A percentile compares a stretch with the other conserved stretches of the same genome.
Conservation (phyloP, 2,329 filamentous ascomycete species). For the Penicillium fuscoglaucum region DNA sequence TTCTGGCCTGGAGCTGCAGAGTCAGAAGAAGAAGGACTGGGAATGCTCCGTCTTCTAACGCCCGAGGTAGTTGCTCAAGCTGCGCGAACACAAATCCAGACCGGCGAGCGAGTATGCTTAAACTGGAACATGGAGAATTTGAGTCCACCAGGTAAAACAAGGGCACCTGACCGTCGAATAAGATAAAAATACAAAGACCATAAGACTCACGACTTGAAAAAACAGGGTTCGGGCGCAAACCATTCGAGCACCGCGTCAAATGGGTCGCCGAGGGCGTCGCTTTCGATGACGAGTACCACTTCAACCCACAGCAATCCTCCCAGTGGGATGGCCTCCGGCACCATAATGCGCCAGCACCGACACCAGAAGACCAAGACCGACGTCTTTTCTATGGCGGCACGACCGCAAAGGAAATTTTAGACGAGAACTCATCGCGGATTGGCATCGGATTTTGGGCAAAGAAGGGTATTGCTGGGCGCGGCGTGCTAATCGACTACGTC, state of each 20-base stretch:
- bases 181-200: too few relatives aligned
- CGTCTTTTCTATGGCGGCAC: constrained; percentile 42
- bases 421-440: constrained; percentile 34
- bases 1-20: constrained; percentile 52
- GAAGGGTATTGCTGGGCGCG: constrained; percentile 42
- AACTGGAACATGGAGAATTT: constrained; percentile 60
- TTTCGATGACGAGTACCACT: constrained; percentile 54
- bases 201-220: constrained; percentile 12
- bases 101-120: constrained; percentile 55
- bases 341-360: constrained; percentile 48
- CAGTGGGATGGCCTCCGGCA: constrained; percentile 57
- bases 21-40: constrained; percentile 55
- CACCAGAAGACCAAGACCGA: constrained; percentile 30
- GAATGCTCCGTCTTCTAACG: constrained; percentile 55
- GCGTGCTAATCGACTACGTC: constrained; percentile 43
- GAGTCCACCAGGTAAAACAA: constrained; percentile 41
- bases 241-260: constrained; percentile 56
- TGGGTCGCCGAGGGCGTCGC: constrained; percentile 44
- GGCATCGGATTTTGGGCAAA: constrained; percentile 43
- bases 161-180: neutral
- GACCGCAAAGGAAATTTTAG: constrained; percentile 37
- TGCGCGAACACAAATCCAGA: constrained; percentile 54
- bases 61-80: constrained; percentile 53
- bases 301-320: constrained; percentile 56
- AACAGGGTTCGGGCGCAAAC: constrained; percentile 54